Percentiles rank a stretch among this genome's conserved stretches.
phyloP scores from a whole-genome alignment of 1,284 basidiomycete genomes.

The Rhodotorula sp. region DNA sequence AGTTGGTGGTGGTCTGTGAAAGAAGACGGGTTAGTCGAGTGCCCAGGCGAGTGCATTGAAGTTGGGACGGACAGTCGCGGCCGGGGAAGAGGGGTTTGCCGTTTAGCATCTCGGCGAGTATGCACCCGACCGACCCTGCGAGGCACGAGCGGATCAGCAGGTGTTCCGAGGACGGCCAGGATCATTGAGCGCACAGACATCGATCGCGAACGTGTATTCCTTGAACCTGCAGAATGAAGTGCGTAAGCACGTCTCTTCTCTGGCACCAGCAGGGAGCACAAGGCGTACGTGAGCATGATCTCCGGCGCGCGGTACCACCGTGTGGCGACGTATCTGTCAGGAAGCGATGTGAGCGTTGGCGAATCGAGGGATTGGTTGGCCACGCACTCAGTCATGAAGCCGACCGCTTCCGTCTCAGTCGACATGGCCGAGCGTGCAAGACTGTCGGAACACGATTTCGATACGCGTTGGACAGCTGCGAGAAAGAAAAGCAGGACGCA shows the following conservation, averaged over 20 bases:
- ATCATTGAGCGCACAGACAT: slow-evolving; percentile 60
- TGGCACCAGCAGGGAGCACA: not conserved
- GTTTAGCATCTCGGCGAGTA: slow-evolving; percentile 93
- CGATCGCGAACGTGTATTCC: slow-evolving; percentile 91
- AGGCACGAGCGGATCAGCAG: not conserved
- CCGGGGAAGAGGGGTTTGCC: slow-evolving; percentile 89
- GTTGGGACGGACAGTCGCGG: slow-evolving; percentile 62
- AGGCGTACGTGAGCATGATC: slow-evolving; percentile 83
- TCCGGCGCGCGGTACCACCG: slow-evolving; percentile 92
- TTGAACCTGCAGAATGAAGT: slow-evolving; percentile 60
- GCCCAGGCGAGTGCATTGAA: not conserved
- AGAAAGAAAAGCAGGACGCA: not conserved
- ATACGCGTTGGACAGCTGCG: too few relatives aligned
- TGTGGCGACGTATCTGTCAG: slow-evolving; percentile 49
- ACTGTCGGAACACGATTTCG: slow-evolving; percentile 8
- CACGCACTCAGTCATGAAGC: slow-evolving; percentile 47
- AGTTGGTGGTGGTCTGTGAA: slow-evolving; percentile 54
- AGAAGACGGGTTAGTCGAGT: not conserved
- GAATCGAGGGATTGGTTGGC: rapidly evolving
- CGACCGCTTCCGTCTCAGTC: slow-evolving; percentile 42
- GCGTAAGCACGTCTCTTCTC: slow-evolving; percentile 45
- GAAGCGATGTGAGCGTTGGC: too few relatives aligned
- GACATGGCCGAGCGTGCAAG: slow-evolving; percentile 41
- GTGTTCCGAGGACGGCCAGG: too few relatives aligned
- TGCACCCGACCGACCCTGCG: slow-evolving; percentile 87